Evolutionary conservation across 2,329 filamentous ascomycete genomes (phyloP), one percentile per base, ranked within the genome.

Genomic region (Kalmusia sp.): DNA sequence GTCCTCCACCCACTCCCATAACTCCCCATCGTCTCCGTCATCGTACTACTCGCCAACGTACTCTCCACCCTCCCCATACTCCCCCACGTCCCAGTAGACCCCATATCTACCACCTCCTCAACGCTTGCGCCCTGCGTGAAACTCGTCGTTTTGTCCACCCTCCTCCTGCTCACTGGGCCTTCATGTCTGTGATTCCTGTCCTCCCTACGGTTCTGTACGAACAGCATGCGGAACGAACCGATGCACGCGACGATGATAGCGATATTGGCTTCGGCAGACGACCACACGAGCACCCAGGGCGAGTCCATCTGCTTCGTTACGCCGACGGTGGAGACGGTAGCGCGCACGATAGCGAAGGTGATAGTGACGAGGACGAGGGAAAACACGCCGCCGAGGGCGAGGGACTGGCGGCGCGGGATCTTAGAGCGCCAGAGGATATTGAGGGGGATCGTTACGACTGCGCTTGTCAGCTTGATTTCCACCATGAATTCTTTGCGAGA

Each of bases 291-390:
- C 12, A 51, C 22, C 51, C 54, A 54, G 14, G 46, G 49, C 0
- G 35, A 21, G 11, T 57, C 54, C 47, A 49, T 48, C 19, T 55
- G 52, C 25, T 49, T 51, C 1, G 27, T 51, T 1, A 43, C 47
- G 4, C 45, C 45, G 2, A 22, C 17, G 2, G 52, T 48, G 12
- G 39, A 40, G 4, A 59, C 4, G 1, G 49, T 33, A 5, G 49
- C 56, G 6, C 59, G 51, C 3, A 62, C 33, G 19, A 62, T 53
- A 8, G 56, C 48, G 17, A 62, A 27, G 12, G 41, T 28, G 1
- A 55, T 54, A 14, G 49, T 55, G 43, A 62, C 27, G 14, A 57
- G 7, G 3, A 52, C 50, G 11, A 59, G 40, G 6, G 53, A 62
- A 35, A 59, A 59, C 8, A 62, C 30, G 6, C 46, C 53, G 4